phyloP scores from a whole-genome alignment of 441 rosid species.

The Brassica hybrid region DNA sequence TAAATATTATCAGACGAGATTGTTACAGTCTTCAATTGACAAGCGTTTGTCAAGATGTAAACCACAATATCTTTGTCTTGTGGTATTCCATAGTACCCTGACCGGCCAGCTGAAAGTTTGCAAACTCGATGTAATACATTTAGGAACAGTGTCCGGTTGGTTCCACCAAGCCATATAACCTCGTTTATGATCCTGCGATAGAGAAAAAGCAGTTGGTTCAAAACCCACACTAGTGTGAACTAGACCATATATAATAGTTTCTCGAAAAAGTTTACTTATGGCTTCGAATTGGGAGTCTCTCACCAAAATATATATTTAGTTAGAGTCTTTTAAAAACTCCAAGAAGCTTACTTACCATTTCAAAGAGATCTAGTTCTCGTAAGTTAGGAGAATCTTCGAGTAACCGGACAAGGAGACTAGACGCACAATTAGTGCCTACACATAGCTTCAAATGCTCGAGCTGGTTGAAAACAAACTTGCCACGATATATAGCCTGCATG shows the following conservation, averaged over 20 bases:
- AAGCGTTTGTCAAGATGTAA: constrained; percentile 14
- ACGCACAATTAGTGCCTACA: background rate
- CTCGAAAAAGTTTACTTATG: too few relatives aligned
- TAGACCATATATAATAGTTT: background rate
- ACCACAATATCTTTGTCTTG: constrained; percentile 4
- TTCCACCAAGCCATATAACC: background rate
- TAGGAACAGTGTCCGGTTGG: background rate
- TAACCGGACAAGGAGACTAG: constrained; percentile 4
- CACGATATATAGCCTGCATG: background rate
- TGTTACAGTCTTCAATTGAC: constrained; percentile 5
- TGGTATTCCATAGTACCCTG: background rate
- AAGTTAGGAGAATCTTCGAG: constrained; percentile 21
- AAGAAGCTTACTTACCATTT: background rate
- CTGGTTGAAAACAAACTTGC: constrained; percentile 5
- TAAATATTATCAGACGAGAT: background rate
- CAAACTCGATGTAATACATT: constrained; percentile 9
- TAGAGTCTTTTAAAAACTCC: background rate
- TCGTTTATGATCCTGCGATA: background rate
- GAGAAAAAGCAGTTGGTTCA: background rate
- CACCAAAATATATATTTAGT: too few relatives aligned
- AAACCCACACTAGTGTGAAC: background rate
- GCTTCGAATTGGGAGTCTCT: too few relatives aligned
- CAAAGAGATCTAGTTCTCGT: background rate
- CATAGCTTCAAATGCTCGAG: constrained; percentile 17
- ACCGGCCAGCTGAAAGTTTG: constrained; percentile 20